phyloP scores from a whole-genome alignment of 164 flowering plant genomes.

The Chimonanthus salicifolius region DNA sequence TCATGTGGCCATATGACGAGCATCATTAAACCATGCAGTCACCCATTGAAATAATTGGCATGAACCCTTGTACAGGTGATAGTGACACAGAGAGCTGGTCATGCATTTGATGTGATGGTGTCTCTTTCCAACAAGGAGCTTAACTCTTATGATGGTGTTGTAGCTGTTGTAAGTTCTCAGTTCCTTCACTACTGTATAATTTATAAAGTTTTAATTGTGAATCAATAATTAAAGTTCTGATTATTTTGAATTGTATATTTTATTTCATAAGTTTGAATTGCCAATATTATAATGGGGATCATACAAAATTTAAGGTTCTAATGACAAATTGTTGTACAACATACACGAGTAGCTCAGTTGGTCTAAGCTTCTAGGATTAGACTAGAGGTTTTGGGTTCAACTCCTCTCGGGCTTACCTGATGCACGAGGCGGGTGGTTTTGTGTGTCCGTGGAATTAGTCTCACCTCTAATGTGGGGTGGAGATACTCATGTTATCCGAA shows the following conservation, averaged over 20 bases:
- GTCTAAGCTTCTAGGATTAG: background rate
- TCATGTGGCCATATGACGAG: background rate
- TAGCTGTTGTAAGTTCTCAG: constrained; percentile 68
- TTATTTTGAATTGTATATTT: no score
- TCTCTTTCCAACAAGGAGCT: constrained; percentile 56
- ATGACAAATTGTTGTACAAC: background rate
- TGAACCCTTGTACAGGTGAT: constrained; percentile 43
- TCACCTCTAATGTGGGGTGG: no score
- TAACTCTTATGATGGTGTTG: constrained; percentile 69
- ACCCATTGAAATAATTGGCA: background rate
- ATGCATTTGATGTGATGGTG: constrained; percentile 78
- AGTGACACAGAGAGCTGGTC: constrained; percentile 82
- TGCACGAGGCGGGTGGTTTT: no score
- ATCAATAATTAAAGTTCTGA: background rate
- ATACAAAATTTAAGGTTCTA: background rate
- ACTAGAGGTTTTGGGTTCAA: no score
- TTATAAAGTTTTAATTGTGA: background rate
- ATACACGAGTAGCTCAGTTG: background rate
- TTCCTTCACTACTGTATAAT: constrained; percentile 2
- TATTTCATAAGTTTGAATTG: no score
- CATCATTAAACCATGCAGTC: background rate
- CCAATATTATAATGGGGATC: no score
- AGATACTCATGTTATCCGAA: no score
- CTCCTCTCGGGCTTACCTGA: no score
- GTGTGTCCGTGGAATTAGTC: no score